A percentile compares a stretch with the other conserved stretches of the same genome.
Evolutionary conservation across 1,284 basidiomycete genomes (phyloP).

Genomic region (Leccinum subspadiceum): DNA sequence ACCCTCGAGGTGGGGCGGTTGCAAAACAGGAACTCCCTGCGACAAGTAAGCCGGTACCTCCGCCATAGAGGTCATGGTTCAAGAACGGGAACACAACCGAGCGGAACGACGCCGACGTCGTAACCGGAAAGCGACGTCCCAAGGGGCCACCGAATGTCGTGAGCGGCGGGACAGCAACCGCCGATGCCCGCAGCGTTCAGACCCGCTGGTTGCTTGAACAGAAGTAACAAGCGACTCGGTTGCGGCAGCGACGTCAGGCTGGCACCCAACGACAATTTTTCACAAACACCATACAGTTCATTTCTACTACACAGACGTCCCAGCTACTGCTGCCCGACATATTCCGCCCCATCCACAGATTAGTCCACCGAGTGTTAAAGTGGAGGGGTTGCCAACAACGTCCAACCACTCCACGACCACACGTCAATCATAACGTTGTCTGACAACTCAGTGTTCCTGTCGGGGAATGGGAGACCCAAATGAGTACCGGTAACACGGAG

Average conservation of each 20-base stretch:
- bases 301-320: constrained; percentile 10
- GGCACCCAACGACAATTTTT: constrained; percentile 27
- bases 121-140: constrained; percentile 17
- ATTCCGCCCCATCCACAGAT: not conserved
- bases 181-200: constrained; percentile 21
- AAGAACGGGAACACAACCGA: constrained; percentile 27
- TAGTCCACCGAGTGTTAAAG: not conserved
- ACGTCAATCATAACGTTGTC: constrained; percentile 13
- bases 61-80: constrained; percentile 61
- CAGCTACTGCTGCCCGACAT: constrained; percentile 18
- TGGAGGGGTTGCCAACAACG: not conserved
- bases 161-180: constrained; percentile 17
- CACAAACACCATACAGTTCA: constrained; percentile 14
- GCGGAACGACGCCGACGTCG: constrained; percentile 19
- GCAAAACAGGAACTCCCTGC: constrained; percentile 64
- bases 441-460: not conserved
- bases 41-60: constrained; percentile 65
- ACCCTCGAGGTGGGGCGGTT: constrained; percentile 75
- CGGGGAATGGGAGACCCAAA: not conserved
- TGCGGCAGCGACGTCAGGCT: constrained; percentile 16
- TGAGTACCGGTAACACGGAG: not conserved
- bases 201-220: constrained; percentile 14
- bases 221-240: constrained; percentile 23
- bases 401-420: not conserved
- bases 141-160: constrained; percentile 21